Base-by-base conservation (phyloP, 2,329 filamentous ascomycete genomes). In the Tolypocladium amazonense region DNA sequence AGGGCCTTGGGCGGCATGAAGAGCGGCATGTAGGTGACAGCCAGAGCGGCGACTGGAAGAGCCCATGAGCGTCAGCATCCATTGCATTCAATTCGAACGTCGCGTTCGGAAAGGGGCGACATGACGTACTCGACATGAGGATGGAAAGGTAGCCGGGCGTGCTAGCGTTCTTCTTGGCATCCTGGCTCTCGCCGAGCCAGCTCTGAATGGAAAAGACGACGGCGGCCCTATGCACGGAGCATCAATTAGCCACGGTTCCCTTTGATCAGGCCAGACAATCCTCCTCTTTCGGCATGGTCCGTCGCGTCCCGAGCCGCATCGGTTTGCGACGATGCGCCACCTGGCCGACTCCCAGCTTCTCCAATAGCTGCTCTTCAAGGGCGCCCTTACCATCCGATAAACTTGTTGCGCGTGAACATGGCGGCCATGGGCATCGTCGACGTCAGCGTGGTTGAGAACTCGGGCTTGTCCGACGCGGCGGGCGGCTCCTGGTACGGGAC, bases 371-470 rank as follows among this genome's bases (percentile, higher is more conserved):
- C 27, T 23, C 50, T 14, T 3, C 30, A 2, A 23, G 30, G 27
- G 5, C 30, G 30, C 30, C 20, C 78, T 62, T 74, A 85, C 83
- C 85, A 88, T 70, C 85, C 85, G 60, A 88, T 76, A 69, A 84
- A 94, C 82, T 90, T 89, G 77, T 96, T 96, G 66, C 92, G 84
- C 67, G 89, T 94, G 72, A 96, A 94, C 82, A 96, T 95, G 64
- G 92, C 92, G 61, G 90, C 92, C 93, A 97, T 97, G 61, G 93
- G 93, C 70, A 97, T 80, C 41, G 92, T 95, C 70, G 88, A 93
- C 35, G 82, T 78, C 59, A 87, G 70, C 35, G 81, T 90, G 75
- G 88, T 88, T 58, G 84, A 80, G 73, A 96, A 83, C 70, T 96
- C 92, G 65, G 82, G 77, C 63, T 78, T 68, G 25, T 84, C 81